A percentile compares a stretch with the other conserved stretches of the same genome.
phyloP scores from a whole-genome alignment of 495 filamentous ascomycete genomes.

The Talaromyces ruber region DNA sequence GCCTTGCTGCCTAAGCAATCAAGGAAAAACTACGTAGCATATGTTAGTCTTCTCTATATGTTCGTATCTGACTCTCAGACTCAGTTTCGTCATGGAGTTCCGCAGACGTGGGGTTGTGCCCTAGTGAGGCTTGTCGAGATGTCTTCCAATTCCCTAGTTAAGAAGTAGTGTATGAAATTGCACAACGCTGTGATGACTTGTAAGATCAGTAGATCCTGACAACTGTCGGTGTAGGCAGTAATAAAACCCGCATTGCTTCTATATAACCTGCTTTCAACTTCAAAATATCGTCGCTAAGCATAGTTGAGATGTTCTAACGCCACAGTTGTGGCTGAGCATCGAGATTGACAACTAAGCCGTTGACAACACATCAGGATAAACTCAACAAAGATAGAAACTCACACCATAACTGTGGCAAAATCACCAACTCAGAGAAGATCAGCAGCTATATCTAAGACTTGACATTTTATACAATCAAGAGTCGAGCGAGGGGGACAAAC shows the following conservation, averaged over 20 bases:
- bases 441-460: not conserved
- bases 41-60: not conserved
- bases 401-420: not conserved
- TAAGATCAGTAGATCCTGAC: not conserved
- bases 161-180: not conserved
- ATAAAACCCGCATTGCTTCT: not conserved
- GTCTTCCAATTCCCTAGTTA: not conserved
- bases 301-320: not conserved
- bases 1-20: not conserved
- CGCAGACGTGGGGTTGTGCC: not conserved
- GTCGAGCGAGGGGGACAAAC: not conserved
- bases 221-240: not conserved
- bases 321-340: slow-evolving; percentile 1
- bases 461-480: not conserved
- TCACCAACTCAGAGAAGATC: not conserved
- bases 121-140: not conserved
- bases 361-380: slow-evolving; percentile 1
- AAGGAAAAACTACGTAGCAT: not conserved
- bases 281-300: not conserved
- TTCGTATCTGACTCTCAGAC: not conserved
- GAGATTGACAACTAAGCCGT: not conserved
- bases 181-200: not conserved
- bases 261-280: not conserved
- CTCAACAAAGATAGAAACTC: not conserved
- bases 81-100: not conserved